Percentiles rank a stretch among this genome's conserved stretches.
Evolutionary conservation across 768 basidiomycete species (phyloP).

Genomic region (Coprinellus aureogranulatus): DNA sequence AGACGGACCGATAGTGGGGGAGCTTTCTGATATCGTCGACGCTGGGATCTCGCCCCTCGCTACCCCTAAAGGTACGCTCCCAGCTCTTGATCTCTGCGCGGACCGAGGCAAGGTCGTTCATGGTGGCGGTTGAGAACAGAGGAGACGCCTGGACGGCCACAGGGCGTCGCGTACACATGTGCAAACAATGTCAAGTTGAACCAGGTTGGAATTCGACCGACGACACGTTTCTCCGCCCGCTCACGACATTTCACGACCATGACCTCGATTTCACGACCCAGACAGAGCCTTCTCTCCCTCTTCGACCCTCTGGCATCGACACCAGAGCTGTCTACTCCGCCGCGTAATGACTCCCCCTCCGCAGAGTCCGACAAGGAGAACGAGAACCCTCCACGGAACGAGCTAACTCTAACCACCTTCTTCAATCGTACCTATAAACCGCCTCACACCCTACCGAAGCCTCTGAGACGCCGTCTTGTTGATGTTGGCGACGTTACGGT

Average conservation of each 20-base stretch:
- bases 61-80: constrained; percentile 65
- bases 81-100: constrained; percentile 74
- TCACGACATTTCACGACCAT: constrained; percentile 4
- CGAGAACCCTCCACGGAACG: constrained; percentile 12
- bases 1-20: constrained; percentile 59
- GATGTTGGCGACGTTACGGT: constrained; percentile 51
- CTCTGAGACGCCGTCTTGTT: constrained; percentile 40
- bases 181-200: constrained; percentile 31
- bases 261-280: constrained; percentile 30
- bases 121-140: constrained; percentile 18
- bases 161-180: constrained; percentile 36
- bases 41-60: constrained; percentile 57
- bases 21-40: constrained; percentile 68
- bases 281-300: constrained; percentile 45
- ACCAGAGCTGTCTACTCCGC: constrained; percentile 14
- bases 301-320: constrained; percentile 48
- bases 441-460: constrained; percentile 22
- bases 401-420: constrained; percentile 33
- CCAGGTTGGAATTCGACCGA: constrained; percentile 21
- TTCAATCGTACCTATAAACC: constrained; percentile 31
- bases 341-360: constrained; percentile 25
- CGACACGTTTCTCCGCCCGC: neutral
- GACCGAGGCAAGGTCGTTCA: constrained; percentile 48
- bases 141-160: constrained; percentile 4
- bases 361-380: constrained; percentile 50